Evolutionary conservation across 306 rosid genomes (phyloP).

Genomic region (Rosa multiflora): DNA sequence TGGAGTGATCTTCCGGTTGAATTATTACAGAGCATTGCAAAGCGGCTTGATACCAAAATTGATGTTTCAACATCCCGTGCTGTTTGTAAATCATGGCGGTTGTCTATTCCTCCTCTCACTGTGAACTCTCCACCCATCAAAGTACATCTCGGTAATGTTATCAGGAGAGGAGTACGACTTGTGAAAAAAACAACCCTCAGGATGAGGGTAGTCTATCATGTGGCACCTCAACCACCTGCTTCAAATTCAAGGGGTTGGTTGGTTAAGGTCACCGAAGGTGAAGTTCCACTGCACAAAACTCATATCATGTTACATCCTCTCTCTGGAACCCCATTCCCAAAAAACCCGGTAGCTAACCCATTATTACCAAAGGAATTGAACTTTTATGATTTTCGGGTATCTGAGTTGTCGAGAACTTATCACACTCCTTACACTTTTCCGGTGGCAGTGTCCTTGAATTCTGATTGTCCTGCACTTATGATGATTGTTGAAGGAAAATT

Average conservation of each 20-base stretch:
- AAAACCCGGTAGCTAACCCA: not conserved
- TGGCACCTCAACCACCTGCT: conserved; percentile 5
- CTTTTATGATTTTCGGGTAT: conserved; percentile 15
- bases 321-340: not conserved
- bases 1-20: conserved; percentile 31
- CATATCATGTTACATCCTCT: conserved; percentile 16
- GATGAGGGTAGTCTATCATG: conserved; percentile 23
- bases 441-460: conserved; percentile 16
- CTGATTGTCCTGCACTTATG: conserved; percentile 1
- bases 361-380: conserved; percentile 6
- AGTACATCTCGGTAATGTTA: not conserved
- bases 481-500: not conserved
- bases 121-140: not conserved
- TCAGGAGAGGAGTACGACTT: conserved; percentile 14
- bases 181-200: conserved; percentile 7
- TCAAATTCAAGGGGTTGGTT: conserved; percentile 28
- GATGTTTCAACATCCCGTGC: conserved; percentile 20
- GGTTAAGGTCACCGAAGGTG: conserved; percentile 6
- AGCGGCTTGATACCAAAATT: not conserved
- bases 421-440: not conserved
- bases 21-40: not conserved
- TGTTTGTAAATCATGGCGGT: conserved; percentile 28
- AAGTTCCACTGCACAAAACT: not conserved
- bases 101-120: conserved; percentile 9
- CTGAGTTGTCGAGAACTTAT: conserved; percentile 18